phyloP scores from a whole-genome alignment of 2,329 filamentous ascomycete genomes.

The Triangularia verruculosa region DNA sequence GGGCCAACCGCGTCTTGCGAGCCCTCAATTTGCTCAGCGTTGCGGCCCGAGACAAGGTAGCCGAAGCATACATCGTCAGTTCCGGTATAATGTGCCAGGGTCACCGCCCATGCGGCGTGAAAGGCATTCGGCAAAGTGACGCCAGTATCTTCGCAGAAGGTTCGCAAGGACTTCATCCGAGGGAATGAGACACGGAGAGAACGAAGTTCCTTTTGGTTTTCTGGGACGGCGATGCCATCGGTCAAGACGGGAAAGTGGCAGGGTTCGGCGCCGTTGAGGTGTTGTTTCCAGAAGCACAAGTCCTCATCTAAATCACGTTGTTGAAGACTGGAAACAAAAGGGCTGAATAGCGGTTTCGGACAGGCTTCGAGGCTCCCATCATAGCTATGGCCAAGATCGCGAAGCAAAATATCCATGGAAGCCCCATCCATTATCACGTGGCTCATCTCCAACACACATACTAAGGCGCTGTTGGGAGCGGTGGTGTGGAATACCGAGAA shows the following conservation, averaged over 20 bases:
- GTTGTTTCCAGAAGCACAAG: slow-evolving; percentile 43
- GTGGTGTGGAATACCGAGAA: slow-evolving; percentile 41
- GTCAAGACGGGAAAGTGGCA: slow-evolving; percentile 42
- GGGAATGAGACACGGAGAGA: slow-evolving; percentile 26
- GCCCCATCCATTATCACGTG: slow-evolving; percentile 51
- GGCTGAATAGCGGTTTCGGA: slow-evolving; percentile 21
- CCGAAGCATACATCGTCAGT: slow-evolving; percentile 42
- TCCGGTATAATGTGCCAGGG: slow-evolving; percentile 37
- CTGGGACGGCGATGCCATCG: slow-evolving; percentile 12
- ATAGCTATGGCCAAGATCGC: slow-evolving; percentile 46
- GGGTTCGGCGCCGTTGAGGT: slow-evolving; percentile 43
- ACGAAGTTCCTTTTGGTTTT: slow-evolving; percentile 18
- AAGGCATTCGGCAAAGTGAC: slow-evolving; percentile 48
- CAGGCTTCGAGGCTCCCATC: slow-evolving; percentile 24
- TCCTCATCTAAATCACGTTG: slow-evolving; percentile 31
- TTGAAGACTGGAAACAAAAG: slow-evolving; percentile 23
- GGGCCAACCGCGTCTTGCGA: slow-evolving; percentile 27
- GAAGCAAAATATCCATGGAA: slow-evolving; percentile 47
- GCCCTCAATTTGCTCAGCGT: slow-evolving; percentile 21
- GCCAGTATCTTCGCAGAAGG: slow-evolving; percentile 40
- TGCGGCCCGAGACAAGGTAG: slow-evolving; percentile 36
- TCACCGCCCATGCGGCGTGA: slow-evolving; percentile 39
- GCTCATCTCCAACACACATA: slow-evolving; percentile 48
- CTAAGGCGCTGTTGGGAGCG: slow-evolving; percentile 31
- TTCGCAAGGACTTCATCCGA: slow-evolving; percentile 32